Evolutionary conservation across 208 protist genomes (phyloP), one percentile per base, ranked within the genome.

Genomic region (Angomonas ambiguus): DNA sequence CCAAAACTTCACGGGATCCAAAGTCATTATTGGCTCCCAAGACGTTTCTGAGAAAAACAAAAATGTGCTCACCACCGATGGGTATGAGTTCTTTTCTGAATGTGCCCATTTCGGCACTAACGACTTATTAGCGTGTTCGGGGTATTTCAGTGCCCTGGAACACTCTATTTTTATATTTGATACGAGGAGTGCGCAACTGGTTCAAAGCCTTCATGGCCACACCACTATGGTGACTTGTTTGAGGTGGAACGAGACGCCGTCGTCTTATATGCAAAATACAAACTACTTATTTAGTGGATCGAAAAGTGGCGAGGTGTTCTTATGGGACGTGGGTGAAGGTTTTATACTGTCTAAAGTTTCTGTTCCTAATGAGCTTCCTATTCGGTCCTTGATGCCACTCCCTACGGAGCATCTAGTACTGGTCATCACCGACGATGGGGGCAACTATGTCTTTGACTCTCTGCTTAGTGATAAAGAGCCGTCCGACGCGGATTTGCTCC

Each of bases 321-420:
- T 88, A 49, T 94, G 88, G 88, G 84, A 94, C 62, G 88, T 91
- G 16, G 70, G 73, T 16, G 82, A 87, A 51, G 88, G 82, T 13
- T 68, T 88, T 2, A 60, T 82, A 32, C 63, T 90, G 16, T 83
- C 74, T 35, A 79, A 62, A 8, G 58, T 94, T 30, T 51, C 78
- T 51, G 72, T 82, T 1, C 77, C 83, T 20, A 82, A 79, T 30
- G 51, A 62, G 5, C 66, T 72, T 8, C 63, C 77, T 6, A 67
- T 94, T 45, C 77, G 75, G 32, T 62, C 58, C 11, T 49, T 94
- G 18, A 68, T 67, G 0, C 64, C 86, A 1, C 53, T 88, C n/a
- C 75, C 72, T 6, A 74, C 76, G 25, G 72, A 89, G 30, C 78
- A 89, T 62, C 66, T 94, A 6, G 71, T 91, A 11, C 24, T 33